Evolutionary conservation across 2,329 filamentous ascomycete genomes (phyloP), one percentile per base, ranked within the genome.

Genomic region (Fusarium ramigenum): DNA sequence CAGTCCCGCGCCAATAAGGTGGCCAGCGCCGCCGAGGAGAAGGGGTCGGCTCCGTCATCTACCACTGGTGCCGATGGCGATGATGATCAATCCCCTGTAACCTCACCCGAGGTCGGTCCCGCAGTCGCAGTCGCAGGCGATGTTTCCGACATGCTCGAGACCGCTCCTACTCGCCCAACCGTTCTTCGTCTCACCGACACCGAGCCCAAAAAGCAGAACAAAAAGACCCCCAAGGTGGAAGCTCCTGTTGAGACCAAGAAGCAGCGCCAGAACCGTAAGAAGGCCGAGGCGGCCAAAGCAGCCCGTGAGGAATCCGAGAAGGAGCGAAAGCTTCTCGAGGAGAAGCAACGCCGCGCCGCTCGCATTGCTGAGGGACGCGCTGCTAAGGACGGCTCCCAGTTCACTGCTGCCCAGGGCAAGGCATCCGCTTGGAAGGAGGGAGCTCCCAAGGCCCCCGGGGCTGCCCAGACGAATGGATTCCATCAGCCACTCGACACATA

Each of bases 141-240:
- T 79, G 90, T 98, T 64, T 93, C 93, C 61, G 96, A 98, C 83
- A 98, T 98, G 96, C 91, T 98, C 21, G 95, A 97, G 83, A 86
- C 92, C 54, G 84, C 89, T 47, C 82, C 89, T 6, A 81, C 90
- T 43, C 92, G 90, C 60, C 93, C 94, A 30, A 91, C 91, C 1
- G 90, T 97, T 53, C 86, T 98, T 70, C 93, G 93, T 70, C 86
- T 98, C 72, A 96, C 93, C 61, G 91, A 91, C 70, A 80, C 89
- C 83, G 78, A 88, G 83, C 80, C 90, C 87, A 84, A 88, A 79
- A 89, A 92, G 83, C 85, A 89, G 70, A 91, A 91, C 83, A 84
- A 87, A 72, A 91, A 91, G 83, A 86, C 88, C 77, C 84, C 86
- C 74, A 90, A 91, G 84, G 85, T 87, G 44, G 86, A 89, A 73